These are phyloP conservation scores for Dalbergia cochinchinensis DNA, from an alignment of 306 rosid genomes.

Conservation along the genomic window DNA sequence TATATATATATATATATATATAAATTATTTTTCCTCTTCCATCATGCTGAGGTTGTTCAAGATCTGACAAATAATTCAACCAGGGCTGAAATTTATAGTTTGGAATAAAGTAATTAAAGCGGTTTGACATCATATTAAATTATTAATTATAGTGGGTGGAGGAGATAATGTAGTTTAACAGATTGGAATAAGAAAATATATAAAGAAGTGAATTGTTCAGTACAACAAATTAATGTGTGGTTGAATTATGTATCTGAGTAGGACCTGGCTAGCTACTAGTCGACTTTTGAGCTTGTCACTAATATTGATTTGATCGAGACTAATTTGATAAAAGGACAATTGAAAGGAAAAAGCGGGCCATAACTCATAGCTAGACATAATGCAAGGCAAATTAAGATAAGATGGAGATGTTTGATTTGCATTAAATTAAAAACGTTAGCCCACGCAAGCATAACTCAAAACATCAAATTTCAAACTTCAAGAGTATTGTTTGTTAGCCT, in stretches of 20 bases:
- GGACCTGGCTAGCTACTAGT: background rate
- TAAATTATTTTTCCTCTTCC: too few relatives aligned
- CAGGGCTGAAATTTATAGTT: background rate
- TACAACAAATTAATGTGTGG: background rate
- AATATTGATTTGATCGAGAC: background rate
- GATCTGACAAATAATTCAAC: background rate
- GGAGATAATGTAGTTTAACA: conserved; percentile 23
- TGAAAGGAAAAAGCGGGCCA: background rate
- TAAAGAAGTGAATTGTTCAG: background rate
- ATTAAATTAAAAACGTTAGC: too few relatives aligned
- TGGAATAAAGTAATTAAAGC: background rate
- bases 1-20: too few relatives aligned
- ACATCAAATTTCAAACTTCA: too few relatives aligned
- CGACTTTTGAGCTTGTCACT: background rate
- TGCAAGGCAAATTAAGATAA: too few relatives aligned
- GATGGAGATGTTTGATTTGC: too few relatives aligned
- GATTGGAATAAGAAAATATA: background rate
- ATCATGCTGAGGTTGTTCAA: background rate
- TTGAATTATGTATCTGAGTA: background rate
- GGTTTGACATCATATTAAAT: background rate
- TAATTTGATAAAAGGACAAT: background rate
- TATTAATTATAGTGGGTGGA: background rate
- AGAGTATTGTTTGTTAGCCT: too few relatives aligned
- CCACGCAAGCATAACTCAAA: too few relatives aligned
- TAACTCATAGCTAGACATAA: background rate